Conservation (phyloP, 1,139 yeast genomes). For the Yamadazyma friedrichii region DNA sequence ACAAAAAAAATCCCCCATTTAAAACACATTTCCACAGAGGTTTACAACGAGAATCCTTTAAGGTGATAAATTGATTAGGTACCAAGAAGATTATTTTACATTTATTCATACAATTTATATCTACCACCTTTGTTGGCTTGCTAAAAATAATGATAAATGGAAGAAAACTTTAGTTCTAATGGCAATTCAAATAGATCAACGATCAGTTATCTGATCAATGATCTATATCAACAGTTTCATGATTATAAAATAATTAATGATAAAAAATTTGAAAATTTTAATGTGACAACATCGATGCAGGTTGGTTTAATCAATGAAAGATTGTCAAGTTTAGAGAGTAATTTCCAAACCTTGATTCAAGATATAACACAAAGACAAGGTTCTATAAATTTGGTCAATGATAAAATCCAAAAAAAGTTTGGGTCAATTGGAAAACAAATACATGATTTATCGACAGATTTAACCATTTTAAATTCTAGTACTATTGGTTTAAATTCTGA, state of each 20-base stretch:
- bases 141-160: slow-evolving; percentile 10
- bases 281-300: slow-evolving; percentile 21
- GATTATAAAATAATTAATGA: slow-evolving; percentile 21
- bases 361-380: slow-evolving; percentile 4
- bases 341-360: slow-evolving; percentile 5
- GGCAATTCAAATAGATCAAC: neutral
- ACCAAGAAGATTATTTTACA: no score
- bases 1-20: no score
- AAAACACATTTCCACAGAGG: no score
- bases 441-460: slow-evolving; percentile 18
- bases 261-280: slow-evolving; percentile 21
- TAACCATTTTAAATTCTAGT: slow-evolving; percentile 13
- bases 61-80: no score
- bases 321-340: slow-evolving; percentile 16
- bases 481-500: neutral
- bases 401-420: slow-evolving; percentile 13
- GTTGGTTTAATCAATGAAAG: slow-evolving; percentile 26
- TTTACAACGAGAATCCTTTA: no score
- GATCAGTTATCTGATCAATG: slow-evolving; percentile 3
- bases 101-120: neutral
- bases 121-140: neutral
- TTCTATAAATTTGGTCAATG: slow-evolving; percentile 5
- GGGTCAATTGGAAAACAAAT: slow-evolving; percentile 18
- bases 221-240: slow-evolving; percentile 16
- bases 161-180: slow-evolving; percentile 4